Evolutionary conservation across 2,329 filamentous ascomycete species (phyloP).

Genomic region (Ascochyta pisi): DNA sequence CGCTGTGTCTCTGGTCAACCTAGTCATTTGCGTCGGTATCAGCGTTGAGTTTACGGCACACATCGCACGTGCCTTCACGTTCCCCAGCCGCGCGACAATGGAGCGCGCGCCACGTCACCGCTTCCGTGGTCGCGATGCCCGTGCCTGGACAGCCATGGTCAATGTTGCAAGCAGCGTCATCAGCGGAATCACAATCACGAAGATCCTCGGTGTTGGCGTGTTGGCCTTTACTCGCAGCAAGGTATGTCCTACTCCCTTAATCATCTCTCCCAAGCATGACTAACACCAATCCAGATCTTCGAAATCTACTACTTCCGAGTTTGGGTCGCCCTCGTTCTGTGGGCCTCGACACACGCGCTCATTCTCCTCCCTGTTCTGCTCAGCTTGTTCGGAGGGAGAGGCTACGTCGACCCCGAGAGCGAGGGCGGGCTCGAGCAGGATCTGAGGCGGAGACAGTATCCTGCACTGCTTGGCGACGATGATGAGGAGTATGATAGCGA

Average conservation of each 20-base stretch:
- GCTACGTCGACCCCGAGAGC: slow-evolving; percentile 85
- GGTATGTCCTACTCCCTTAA: slow-evolving; percentile 25
- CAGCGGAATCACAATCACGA: slow-evolving; percentile 94
- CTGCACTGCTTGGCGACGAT: slow-evolving; percentile 69
- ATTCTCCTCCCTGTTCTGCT: slow-evolving; percentile 91
- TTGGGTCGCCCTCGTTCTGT: slow-evolving; percentile 89
- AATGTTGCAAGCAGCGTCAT: slow-evolving; percentile 96
- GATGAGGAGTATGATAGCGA: slow-evolving; percentile 74
- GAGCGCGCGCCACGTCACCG: slow-evolving; percentile 75
- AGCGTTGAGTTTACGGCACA: slow-evolving; percentile 97
- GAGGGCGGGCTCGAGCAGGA: slow-evolving; percentile 92
- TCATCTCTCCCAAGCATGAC: neutral
- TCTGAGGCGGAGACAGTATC: slow-evolving; percentile 77
- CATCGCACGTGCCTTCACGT: slow-evolving; percentile 94
- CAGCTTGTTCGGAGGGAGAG: slow-evolving; percentile 80
- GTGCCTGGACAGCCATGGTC: slow-evolving; percentile 90
- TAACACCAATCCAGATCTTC: slow-evolving; percentile 70
- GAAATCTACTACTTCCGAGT: slow-evolving; percentile 99
- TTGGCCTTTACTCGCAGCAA: slow-evolving; percentile 95
- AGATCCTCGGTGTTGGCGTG: slow-evolving; percentile 88
- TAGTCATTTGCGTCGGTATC: slow-evolving; percentile 97
- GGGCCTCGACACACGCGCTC: slow-evolving; percentile 86
- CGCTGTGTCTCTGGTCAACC: slow-evolving; percentile 91
- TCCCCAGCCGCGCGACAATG: slow-evolving; percentile 82
- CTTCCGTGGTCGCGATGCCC: slow-evolving; percentile 81